These are phyloP conservation scores for Gossypioides kirkii DNA, from an alignment of 345 rosid species.

Conservation along the genomic window DNA sequence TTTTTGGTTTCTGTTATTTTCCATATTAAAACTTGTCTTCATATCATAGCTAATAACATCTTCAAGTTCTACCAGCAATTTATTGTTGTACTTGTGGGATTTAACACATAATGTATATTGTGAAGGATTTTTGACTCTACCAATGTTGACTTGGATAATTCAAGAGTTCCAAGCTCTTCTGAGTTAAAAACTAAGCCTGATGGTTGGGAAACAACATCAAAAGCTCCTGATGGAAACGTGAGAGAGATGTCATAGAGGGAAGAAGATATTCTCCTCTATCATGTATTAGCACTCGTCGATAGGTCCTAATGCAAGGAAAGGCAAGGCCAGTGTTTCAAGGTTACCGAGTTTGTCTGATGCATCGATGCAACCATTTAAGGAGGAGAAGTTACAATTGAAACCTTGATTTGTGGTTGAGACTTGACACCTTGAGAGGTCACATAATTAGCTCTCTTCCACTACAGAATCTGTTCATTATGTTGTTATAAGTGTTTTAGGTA, in stretches of 20 bases:
- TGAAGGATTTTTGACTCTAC: slow-evolving; percentile 75
- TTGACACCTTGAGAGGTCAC: too few relatives aligned
- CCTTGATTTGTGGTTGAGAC: too few relatives aligned
- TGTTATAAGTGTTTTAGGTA: background rate
- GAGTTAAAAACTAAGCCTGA: slow-evolving; percentile 73
- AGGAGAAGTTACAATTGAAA: slow-evolving; percentile 20
- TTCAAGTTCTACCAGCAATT: background rate
- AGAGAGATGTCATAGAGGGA: slow-evolving; percentile 99
- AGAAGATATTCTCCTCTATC: slow-evolving; percentile 85
- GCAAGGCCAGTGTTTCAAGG: slow-evolving; percentile 82
- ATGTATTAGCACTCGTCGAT: too few relatives aligned
- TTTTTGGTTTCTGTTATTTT: background rate
- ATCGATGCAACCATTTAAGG: slow-evolving; percentile 81
- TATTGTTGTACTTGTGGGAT: background rate
- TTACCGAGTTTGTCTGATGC: slow-evolving; percentile 69
- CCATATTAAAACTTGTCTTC: background rate
- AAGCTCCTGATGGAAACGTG: slow-evolving; percentile 71
- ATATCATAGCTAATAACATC: background rate
- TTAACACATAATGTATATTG: slow-evolving; percentile 7
- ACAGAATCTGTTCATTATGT: too few relatives aligned
- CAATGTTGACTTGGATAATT: slow-evolving; percentile 50
- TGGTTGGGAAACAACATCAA: slow-evolving; percentile 55
- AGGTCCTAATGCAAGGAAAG: slow-evolving; percentile 96
- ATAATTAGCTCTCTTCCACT: too few relatives aligned
- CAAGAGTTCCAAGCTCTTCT: slow-evolving; percentile 47